Base-by-base conservation (phyloP, 1,139 yeast genomes). In the Yamadazyma membranifaciens region DNA sequence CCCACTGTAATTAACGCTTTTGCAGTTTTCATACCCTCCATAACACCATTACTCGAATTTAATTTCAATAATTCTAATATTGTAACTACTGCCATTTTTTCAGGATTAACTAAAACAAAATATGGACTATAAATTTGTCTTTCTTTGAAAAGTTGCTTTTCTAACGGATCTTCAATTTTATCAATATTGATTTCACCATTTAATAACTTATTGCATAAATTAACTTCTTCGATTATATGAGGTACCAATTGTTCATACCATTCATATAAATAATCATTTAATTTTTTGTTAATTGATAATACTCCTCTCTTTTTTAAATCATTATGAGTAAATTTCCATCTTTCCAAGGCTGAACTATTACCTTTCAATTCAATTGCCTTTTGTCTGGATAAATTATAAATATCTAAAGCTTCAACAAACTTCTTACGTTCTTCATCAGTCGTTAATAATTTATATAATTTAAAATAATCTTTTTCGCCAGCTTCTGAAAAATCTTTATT, bases 1-100 rank as follows among this genome's bases (percentile, higher is more conserved):
- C 97, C 96, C 5, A 92, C 89, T 1, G 87, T 73, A 16, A 84
- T 67, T 16, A 89, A 87, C 0, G 95, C 91, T 49, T 88, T 75
- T 0, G 95, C 88, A 1, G 92, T 83, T 54, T 91, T 75, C 81
- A 89, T 83, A 31, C 96, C 96, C 49, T 84, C 88, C n/a, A 75
- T 69, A 27, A 82, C 75, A 38, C 92, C 94, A 33, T 89, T 85
- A 3, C 89, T 81, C 3, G 91, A 79, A 46, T 83, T 80, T 43
- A 86, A 64, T 51, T 86, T 85, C 50, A 92, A 65, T 28, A 89
- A 56, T 59, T 92, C 98, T 54, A 92, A 66, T 52, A 92, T 86
- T 0, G 96, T 80, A 38, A 89, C 81, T 2, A 89, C 91, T 28
- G 91, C 81, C 71, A 89, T 74, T 55, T 87, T 87, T 45, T 87